Conservation (phyloP, 2,329 filamentous ascomycete species). For the Dactylellina parvicollis region DNA sequence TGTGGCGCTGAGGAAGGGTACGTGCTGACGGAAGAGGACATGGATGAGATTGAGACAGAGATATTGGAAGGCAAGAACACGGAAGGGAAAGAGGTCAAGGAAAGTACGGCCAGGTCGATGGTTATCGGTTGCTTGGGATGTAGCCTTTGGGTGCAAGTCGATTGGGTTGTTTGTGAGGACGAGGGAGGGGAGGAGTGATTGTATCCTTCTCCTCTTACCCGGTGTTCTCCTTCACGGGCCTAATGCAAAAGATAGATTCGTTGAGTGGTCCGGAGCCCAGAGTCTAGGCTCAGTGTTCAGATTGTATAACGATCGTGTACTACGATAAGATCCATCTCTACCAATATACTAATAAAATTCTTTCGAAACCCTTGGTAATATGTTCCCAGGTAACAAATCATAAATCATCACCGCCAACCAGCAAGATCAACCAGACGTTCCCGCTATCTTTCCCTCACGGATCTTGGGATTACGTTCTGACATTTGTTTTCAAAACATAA, state of each 20-base stretch:
- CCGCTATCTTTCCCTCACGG: slow-evolving; percentile 3
- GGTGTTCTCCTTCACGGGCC: too few species aligned
- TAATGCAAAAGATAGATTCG: too few species aligned
- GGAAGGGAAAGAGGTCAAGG: background rate
- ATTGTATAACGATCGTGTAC: background rate
- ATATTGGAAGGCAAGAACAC: slow-evolving; percentile 8
- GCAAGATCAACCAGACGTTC: slow-evolving; percentile 18
- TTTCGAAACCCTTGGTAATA: too few species aligned
- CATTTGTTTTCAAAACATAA: slow-evolving; percentile 9
- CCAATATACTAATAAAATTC: too few species aligned
- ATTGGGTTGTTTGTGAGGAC: slow-evolving; percentile 69
- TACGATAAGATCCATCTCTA: background rate
- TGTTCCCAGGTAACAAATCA: background rate
- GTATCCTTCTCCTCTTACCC: slow-evolving; percentile 21
- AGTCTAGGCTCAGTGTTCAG: too few species aligned
- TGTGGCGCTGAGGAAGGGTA: slow-evolving; percentile 73
- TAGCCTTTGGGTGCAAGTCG: slow-evolving; percentile 73
- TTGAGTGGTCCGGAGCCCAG: too few species aligned
- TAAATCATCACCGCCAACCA: background rate
- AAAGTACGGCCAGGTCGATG: slow-evolving; percentile 59
- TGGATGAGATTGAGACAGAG: slow-evolving; percentile 70
- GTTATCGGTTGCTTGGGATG: slow-evolving; percentile 74
- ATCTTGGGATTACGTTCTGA: slow-evolving; percentile 30
- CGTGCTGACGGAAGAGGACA: slow-evolving; percentile 68
- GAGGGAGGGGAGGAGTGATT: slow-evolving; percentile 31